These are phyloP conservation scores for Vachellia pachyceras DNA, from an alignment of 306 rosid genomes.

Conservation along the genomic window DNA sequence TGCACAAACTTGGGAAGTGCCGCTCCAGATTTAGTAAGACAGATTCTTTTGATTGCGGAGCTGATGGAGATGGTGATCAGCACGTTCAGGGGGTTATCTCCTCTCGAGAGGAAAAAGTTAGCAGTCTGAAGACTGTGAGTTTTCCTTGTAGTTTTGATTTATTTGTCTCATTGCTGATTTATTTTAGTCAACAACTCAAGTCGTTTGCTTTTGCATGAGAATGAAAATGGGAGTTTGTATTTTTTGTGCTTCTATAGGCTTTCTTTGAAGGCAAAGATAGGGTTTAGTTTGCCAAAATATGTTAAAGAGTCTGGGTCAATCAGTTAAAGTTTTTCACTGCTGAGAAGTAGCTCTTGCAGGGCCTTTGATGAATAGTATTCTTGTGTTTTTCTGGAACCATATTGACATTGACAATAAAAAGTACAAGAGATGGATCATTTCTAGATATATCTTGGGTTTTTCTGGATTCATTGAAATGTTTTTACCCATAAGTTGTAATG, in stretches of 20 bases:
- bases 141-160: conserved; percentile 13
- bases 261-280: conserved; percentile 9
- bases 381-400: conserved; percentile 30
- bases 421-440: conserved; percentile 12
- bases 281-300: neutral
- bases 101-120: conserved; percentile 93
- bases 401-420: conserved; percentile 16
- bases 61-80: conserved; percentile 81
- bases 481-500: neutral
- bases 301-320: conserved; percentile 22
- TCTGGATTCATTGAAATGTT: conserved; percentile 23
- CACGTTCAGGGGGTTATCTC: conserved; percentile 81
- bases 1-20: conserved; percentile 66
- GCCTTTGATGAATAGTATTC: neutral
- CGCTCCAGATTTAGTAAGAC: conserved; percentile 76
- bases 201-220: neutral
- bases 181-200: conserved; percentile 19
- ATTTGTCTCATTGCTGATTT: too few species aligned
- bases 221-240: neutral
- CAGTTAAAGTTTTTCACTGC: conserved; percentile 15
- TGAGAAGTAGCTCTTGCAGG: neutral
- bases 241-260: neutral
- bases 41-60: conserved; percentile 75
- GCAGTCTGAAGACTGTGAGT: conserved; percentile 97
- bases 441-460: neutral